Percentiles rank a stretch among this genome's conserved stretches.
Evolutionary conservation across 768 basidiomycete genomes (phyloP).

Genomic region (Tulasnella sp.): DNA sequence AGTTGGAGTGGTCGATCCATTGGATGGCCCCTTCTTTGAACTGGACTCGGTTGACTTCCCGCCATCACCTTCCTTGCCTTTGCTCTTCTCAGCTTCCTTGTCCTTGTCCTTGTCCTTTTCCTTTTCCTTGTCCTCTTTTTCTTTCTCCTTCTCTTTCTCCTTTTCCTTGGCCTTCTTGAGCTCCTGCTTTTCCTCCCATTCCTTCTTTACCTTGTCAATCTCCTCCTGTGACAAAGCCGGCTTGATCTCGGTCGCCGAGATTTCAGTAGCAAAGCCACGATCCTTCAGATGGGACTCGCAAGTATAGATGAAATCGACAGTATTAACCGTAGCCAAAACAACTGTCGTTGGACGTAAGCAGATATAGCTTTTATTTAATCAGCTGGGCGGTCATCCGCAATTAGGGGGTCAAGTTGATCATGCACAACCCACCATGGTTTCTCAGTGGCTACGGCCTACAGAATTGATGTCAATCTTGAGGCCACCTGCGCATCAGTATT

Average conservation of each 20-base stretch:
- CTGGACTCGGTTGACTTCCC: constrained; percentile 18
- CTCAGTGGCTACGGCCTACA: constrained; percentile 61
- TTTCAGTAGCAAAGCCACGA: constrained; percentile 51
- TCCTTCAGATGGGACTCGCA: constrained; percentile 75
- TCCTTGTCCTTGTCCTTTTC: constrained; percentile 20
- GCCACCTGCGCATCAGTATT: background rate
- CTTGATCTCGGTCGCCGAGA: constrained; percentile 30
- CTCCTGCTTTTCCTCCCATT: constrained; percentile 41
- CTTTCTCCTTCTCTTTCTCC: constrained; percentile 17
- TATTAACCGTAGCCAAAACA: constrained; percentile 73
- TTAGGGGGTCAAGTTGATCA: background rate
- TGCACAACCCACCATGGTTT: constrained; percentile 45
- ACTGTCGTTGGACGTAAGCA: constrained; percentile 66
- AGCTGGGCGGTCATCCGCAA: background rate
- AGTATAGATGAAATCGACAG: constrained; percentile 74
- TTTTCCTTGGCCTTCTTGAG: constrained; percentile 18
- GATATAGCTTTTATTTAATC: constrained; percentile 21
- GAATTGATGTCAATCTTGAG: background rate
- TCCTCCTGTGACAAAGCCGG: constrained; percentile 45
- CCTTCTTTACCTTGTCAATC: constrained; percentile 67
- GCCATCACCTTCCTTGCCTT: constrained; percentile 12
- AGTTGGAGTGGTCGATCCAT: constrained; percentile 27
- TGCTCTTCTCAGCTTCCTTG: constrained; percentile 20
- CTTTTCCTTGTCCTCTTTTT: constrained; percentile 9
- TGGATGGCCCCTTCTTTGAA: constrained; percentile 22